These are phyloP conservation scores for Flaveria robusta DNA, from an alignment of 129 eudicot species.

Conservation along the genomic window DNA sequence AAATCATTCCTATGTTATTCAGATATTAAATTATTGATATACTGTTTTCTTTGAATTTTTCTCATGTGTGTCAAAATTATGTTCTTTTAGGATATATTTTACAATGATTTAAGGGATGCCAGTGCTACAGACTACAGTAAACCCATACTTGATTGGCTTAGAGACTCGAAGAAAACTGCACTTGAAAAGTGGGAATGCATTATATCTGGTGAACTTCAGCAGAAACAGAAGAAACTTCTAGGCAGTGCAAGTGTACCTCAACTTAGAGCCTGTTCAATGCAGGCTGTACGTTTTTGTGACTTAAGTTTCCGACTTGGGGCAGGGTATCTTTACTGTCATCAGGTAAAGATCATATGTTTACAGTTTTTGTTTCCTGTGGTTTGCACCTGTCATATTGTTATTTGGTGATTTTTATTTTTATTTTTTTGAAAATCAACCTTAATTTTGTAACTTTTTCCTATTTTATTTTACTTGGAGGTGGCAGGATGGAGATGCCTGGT, in stretches of 20 bases:
- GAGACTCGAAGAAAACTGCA: constrained; percentile 62
- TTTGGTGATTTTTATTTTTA: background rate
- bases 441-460: background rate
- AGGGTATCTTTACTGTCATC: constrained; percentile 89
- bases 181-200: constrained; percentile 81
- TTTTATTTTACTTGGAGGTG: background rate
- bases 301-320: constrained; percentile 82
- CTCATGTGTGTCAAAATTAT: background rate
- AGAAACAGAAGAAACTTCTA: constrained; percentile 53
- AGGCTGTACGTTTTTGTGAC: constrained; percentile 62
- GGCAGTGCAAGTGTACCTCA: constrained; percentile 60
- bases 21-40: background rate
- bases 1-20: background rate
- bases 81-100: constrained; percentile 66
- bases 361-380: constrained; percentile 8
- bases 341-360: constrained; percentile 37
- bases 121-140: constrained; percentile 69
- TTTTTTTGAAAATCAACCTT: background rate
- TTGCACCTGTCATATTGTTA: background rate
- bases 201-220: constrained; percentile 62
- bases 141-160: constrained; percentile 80
- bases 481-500: background rate
- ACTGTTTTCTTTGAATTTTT: background rate
- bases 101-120: constrained; percentile 63
- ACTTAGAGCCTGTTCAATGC: constrained; percentile 59